Evolutionary conservation across 2,329 filamentous ascomycete species (phyloP).

Genomic region (Laburnicola sp.): DNA sequence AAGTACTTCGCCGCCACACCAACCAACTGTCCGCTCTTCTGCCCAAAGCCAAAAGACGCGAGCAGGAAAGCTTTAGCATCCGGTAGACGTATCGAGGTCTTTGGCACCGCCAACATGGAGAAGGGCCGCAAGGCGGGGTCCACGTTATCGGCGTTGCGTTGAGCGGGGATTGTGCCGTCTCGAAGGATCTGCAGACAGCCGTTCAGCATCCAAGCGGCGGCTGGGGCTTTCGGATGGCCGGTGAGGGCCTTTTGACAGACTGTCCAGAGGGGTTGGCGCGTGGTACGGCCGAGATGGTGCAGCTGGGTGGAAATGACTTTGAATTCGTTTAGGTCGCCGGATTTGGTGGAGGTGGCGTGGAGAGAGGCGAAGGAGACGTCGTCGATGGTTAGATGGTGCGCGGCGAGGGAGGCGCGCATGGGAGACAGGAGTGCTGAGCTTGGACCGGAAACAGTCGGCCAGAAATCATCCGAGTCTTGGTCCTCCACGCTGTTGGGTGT

Average conservation of each 20-base stretch:
- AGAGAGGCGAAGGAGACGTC: slow-evolving; percentile 46
- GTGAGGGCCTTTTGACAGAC: slow-evolving; percentile 47
- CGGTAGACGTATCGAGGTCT: slow-evolving; percentile 63
- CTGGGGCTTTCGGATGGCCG: slow-evolving; percentile 47
- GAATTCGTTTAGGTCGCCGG: slow-evolving; percentile 39
- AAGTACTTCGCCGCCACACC: slow-evolving; percentile 24
- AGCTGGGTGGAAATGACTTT: slow-evolving; percentile 48
- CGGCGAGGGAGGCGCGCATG: slow-evolving; percentile 42
- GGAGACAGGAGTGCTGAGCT: too few species aligned
- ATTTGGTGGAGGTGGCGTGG: slow-evolving; percentile 47
- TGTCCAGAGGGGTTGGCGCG: slow-evolving; percentile 38
- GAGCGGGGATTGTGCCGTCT: slow-evolving; percentile 86
- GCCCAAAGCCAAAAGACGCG: slow-evolving; percentile 95
- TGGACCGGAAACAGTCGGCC: background rate
- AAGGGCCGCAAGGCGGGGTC: slow-evolving; percentile 84
- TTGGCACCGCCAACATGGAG: slow-evolving; percentile 93
- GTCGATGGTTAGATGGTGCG: slow-evolving; percentile 45
- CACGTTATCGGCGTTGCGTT: slow-evolving; percentile 94
- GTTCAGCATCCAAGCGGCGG: slow-evolving; percentile 47
- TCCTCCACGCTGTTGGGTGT: too few species aligned
- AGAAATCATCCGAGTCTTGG: background rate
- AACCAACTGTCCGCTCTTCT: slow-evolving; percentile 90
- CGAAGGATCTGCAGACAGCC: slow-evolving; percentile 56
- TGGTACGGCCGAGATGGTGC: slow-evolving; percentile 38
- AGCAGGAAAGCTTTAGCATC: slow-evolving; percentile 83